Base-by-base conservation (phyloP, 768 basidiomycete species). In the Psilocybe azurescens region DNA sequence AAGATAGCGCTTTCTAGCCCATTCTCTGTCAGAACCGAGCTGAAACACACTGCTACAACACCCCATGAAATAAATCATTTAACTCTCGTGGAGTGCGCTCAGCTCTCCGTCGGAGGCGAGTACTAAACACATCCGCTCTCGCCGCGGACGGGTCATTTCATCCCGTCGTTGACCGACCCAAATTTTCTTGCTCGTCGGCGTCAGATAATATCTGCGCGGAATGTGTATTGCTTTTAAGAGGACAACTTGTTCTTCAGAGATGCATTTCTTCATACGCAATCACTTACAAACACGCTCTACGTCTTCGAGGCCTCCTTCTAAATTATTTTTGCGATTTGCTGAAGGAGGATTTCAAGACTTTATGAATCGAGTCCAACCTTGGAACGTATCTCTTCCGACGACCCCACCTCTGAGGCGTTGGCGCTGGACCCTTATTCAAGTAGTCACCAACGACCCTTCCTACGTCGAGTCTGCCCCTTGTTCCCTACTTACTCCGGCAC, bases 111-210 rank as follows among this genome's bases (percentile, higher is more conserved):
- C 59, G 63, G 67, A 66, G 32, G 61, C 65, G 61, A 64, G 46
- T 57, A 62, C 24, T 44, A 52, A 28, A 24, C 41, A 50, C 18
- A 50, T 64, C 66, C 67, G 65, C 62, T 64, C 63, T 69, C 61
- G 56, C 65, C 67, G 67, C 67, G 65, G 65, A 66, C 56, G 53
- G 44, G 41, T 53, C 14, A 36, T 9, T 48, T 32, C 13, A 51
- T 53, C 54, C 61, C 58, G 56, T 51, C 44, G 30, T 5, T 54
- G 38, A 30, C 59, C 62, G 59, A 44, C 14, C 3, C 30, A 30
- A 36, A 3, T 52, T 9, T n/a, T 38, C 30, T 30, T 33, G 47
- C n/a, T 24, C 48, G 30, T 48, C 47, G 46, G 46, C 9, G 33
- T 36, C 36, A 32, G 16, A 30, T 13, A 24, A 28, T 14, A 29